Base-by-base conservation (phyloP, 257 asterid genomes). In the Asclepias syriaca region DNA sequence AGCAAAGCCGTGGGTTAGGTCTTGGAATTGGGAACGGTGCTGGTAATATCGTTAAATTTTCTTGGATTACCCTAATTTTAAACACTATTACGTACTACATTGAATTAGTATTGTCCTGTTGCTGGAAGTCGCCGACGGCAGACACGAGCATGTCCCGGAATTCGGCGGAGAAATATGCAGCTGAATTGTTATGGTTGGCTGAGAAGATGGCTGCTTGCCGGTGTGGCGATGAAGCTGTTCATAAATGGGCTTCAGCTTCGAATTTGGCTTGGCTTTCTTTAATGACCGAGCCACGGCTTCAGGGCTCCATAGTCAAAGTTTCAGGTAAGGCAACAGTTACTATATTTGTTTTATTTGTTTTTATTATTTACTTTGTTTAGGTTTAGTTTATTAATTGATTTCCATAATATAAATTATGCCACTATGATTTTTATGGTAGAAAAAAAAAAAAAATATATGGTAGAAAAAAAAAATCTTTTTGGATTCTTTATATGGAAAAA, bases 121-220 rank as follows among this genome's bases (percentile, higher is more conserved):
- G 78, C 11, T 78, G 87, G 75, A 81, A 57, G 79, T 72, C 5
- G 39, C 39, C 80, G 70, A 76, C 65, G 84, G 77, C 78, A 18
- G 81, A 78, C 82, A 55, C 66, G 51, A 75, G 82, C 71, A 78
- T 79, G 49, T 63, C 80, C 2, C 87, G 82, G 27, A 68, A 81
- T 65, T 93, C 96, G 77, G 94, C 93, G 40, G 94, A 87, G 85
- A 93, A 91, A 82, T 82, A 86, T 80, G 97, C 94, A 4, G 97
- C 98, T 24, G 98, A 93, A 83, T 72, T 88, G 76, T 81, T 93
- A 24, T 93, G 98, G 98, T 63, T 93, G 84, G 91, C 83, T 40
- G 81, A 83, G 90, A 93, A 91, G 81, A 87, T 91, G 96, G 82
- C 81, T 60, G 85, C 84, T 29, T 93, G 90, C 59, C 96, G 96